Conservation (phyloP, 176 grass and related monocot genomes). For the Melocanna baccifera region DNA sequence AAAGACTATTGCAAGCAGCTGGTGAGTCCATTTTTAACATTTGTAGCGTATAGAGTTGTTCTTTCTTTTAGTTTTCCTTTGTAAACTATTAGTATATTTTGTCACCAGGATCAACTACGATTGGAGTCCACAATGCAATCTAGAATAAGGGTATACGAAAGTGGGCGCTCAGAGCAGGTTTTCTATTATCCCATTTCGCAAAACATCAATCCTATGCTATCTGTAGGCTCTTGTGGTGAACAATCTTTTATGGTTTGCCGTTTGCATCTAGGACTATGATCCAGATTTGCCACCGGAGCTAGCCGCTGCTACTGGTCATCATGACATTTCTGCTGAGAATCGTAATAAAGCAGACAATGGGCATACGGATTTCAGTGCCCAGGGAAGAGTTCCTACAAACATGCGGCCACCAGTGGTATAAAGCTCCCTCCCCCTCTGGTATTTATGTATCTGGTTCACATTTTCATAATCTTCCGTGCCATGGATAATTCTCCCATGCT, state of each 20-base stretch:
- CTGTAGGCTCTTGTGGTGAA: slow-evolving; percentile 20
- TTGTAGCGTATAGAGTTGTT: not conserved
- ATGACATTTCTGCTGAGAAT: slow-evolving; percentile 53
- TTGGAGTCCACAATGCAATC: slow-evolving; percentile 99
- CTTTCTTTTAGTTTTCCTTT: not conserved
- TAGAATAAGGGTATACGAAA: slow-evolving; percentile 98
- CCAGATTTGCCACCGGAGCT: slow-evolving; percentile 98
- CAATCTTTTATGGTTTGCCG: slow-evolving; percentile 1
- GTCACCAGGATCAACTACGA: slow-evolving; percentile 71
- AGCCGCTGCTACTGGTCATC: slow-evolving; percentile 81
- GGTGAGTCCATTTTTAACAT: slow-evolving; percentile 48
- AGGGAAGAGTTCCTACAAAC: slow-evolving; percentile 59
- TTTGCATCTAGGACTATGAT: slow-evolving; percentile 73
- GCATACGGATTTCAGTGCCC: slow-evolving; percentile 52
- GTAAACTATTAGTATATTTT: slow-evolving; percentile 21
- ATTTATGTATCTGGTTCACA: not conserved
- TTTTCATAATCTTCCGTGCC: slow-evolving; percentile 7
- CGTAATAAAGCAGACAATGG: slow-evolving; percentile 50
- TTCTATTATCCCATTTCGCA: slow-evolving; percentile 4
- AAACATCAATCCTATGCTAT: not conserved
- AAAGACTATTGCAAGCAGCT: slow-evolving; percentile 94
- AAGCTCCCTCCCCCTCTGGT: not conserved
- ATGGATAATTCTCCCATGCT: not conserved
- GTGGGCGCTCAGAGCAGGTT: slow-evolving; percentile 92
- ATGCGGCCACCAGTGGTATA: slow-evolving; percentile 54